Evolutionary conservation across 805 yeast species (phyloP).

Genomic region (Metschnikowia anglica): DNA sequence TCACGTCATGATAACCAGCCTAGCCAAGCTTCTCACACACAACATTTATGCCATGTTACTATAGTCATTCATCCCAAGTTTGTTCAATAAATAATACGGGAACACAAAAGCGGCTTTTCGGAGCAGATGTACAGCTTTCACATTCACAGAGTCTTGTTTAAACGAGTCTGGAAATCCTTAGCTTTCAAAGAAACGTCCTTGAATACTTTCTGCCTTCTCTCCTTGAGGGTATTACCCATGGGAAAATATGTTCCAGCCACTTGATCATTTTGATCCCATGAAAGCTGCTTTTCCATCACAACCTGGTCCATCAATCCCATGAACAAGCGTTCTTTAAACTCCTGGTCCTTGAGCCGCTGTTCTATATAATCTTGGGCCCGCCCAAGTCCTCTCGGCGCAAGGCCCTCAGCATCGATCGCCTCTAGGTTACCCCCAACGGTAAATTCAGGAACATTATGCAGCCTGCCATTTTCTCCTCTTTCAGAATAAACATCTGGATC

Average conservation of each 20-base stretch:
- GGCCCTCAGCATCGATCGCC: constrained; percentile 10
- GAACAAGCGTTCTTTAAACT: constrained; percentile 12
- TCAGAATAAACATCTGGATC: constrained; percentile 18
- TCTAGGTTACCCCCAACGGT: constrained; percentile 12
- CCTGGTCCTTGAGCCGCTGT: constrained; percentile 2
- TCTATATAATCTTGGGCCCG: constrained; percentile 3
- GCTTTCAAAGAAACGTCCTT: constrained; percentile 1
- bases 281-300: constrained; percentile 7
- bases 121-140: no score
- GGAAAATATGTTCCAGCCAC: not conserved
- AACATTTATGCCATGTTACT: not conserved
- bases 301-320: constrained; percentile 12
- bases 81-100: no score
- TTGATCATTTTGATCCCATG: constrained; percentile 6
- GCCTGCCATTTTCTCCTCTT: constrained; percentile 7
- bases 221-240: not conserved
- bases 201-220: constrained; percentile 5
- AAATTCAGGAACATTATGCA: constrained; percentile 14
- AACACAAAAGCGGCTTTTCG: no score
- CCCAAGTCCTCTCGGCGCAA: not conserved
- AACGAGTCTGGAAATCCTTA: constrained; percentile 2
- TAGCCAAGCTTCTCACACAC: not conserved
- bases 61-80: constrained; percentile 3
- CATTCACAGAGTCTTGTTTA: no score
- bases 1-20: not conserved